phyloP scores from a whole-genome alignment of 2,329 filamentous ascomycete species.

The Colletotrichum melonis region DNA sequence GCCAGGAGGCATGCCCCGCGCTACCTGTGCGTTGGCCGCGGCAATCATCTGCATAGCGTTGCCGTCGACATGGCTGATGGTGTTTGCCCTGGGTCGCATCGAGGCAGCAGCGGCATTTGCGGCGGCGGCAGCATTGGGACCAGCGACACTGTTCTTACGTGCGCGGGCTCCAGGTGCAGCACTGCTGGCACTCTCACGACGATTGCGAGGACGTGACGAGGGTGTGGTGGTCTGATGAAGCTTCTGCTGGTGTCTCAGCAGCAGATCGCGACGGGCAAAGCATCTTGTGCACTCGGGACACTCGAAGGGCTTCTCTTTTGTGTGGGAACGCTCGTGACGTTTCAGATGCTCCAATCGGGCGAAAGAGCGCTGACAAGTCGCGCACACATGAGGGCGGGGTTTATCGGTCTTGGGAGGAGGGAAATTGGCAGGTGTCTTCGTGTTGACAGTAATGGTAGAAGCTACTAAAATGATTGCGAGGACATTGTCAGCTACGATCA shows the following conservation, averaged over 20 bases:
- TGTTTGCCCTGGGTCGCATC: conserved; percentile 93
- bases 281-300: conserved; percentile 94
- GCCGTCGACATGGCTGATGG: conserved; percentile 92
- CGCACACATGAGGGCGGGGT: conserved; percentile 93
- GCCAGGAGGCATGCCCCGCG: conserved; percentile 56
- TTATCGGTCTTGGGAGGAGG: conserved; percentile 97
- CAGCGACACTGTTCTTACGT: conserved; percentile 91
- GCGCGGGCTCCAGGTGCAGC: conserved; percentile 74
- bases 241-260: conserved; percentile 97
- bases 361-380: conserved; percentile 91
- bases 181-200: conserved; percentile 88
- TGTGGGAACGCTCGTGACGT: conserved; percentile 96
- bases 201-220: conserved; percentile 85
- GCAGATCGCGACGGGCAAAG: conserved; percentile 91
- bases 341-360: conserved; percentile 96
- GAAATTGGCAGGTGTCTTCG: conserved; percentile 60
- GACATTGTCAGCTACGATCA: conserved; percentile 44
- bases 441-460: conserved; percentile 64
- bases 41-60: conserved; percentile 79
- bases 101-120: conserved; percentile 62
- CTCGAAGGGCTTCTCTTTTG: conserved; percentile 98
- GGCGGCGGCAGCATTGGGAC: conserved; percentile 56
- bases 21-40: conserved; percentile 65
- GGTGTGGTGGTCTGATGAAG: conserved; percentile 93
- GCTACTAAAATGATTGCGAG: conserved; percentile 44